A percentile compares a stretch with the other conserved stretches of the same genome.
These are phyloP conservation scores for Penicillium capsulatum DNA, from an alignment of 2,329 filamentous ascomycete genomes.

Conservation along the genomic window DNA sequence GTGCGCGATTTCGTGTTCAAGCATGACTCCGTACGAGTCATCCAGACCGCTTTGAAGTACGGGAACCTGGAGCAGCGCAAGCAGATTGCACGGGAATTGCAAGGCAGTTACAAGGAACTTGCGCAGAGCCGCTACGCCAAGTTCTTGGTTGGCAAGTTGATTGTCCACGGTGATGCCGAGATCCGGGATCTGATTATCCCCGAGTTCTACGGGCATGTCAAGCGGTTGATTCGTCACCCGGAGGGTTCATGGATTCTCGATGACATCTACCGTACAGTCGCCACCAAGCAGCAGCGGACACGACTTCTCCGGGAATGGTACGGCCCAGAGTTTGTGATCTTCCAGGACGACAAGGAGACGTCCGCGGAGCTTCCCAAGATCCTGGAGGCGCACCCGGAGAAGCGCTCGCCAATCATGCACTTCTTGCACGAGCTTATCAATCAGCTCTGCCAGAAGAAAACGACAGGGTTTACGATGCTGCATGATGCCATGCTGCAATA, in stretches of 20 bases:
- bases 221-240: conserved; percentile 88
- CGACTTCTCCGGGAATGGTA: conserved; percentile 91
- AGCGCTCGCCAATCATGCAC: conserved; percentile 80
- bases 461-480: conserved; percentile 94
- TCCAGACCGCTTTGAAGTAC: conserved; percentile 97
- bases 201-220: conserved; percentile 92
- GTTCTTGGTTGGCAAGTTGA: conserved; percentile 90
- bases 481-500: conserved; percentile 99
- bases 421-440: conserved; percentile 84
- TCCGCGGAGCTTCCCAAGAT: conserved; percentile 68
- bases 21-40: conserved; percentile 93
- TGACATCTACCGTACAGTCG: conserved; percentile 87
- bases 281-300: conserved; percentile 80
- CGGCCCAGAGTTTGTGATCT: conserved; percentile 83
- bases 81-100: conserved; percentile 80
- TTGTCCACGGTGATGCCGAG: conserved; percentile 85
- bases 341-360: conserved; percentile 55
- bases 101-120: conserved; percentile 76
- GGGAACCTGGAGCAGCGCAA: conserved; percentile 77
- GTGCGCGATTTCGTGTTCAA: conserved; percentile 97
- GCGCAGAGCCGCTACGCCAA: conserved; percentile 97
- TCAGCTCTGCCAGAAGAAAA: conserved; percentile 88
- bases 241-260: conserved; percentile 98
- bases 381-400: conserved; percentile 72
- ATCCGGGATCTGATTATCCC: conserved; percentile 84